phyloP scores from a whole-genome alignment of 2,329 filamentous ascomycete genomes.

The Aspergillus phoenicis region DNA sequence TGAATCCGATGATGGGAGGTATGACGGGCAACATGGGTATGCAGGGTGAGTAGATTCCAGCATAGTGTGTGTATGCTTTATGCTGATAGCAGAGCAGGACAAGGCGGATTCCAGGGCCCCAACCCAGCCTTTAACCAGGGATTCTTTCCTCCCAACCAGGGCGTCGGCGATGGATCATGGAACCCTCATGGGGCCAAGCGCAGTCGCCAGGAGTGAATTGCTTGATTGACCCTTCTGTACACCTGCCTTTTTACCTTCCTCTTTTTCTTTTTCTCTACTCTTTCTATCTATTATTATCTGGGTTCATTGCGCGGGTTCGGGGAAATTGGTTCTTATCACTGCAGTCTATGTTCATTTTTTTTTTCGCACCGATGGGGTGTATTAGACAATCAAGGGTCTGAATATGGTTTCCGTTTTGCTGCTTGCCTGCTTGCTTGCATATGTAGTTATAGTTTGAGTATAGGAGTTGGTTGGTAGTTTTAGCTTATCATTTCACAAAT shows the following conservation, averaged over 20 bases:
- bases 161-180: constrained; percentile 64
- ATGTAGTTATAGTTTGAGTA: background rate
- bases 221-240: constrained; percentile 10
- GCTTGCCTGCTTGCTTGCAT: background rate
- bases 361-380: constrained; percentile 17
- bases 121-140: constrained; percentile 71
- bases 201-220: constrained; percentile 67
- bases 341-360: constrained; percentile 8
- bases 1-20: constrained; percentile 61
- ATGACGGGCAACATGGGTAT: constrained; percentile 53
- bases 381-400: constrained; percentile 23
- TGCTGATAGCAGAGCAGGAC: constrained; percentile 26
- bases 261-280: background rate
- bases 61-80: background rate
- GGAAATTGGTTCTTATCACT: constrained; percentile 21
- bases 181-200: constrained; percentile 82
- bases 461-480: background rate
- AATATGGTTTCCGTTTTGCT: constrained; percentile 19
- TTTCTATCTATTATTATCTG: too few species aligned
- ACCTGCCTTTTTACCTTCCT: background rate
- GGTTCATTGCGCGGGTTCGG: constrained; percentile 16
- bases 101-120: constrained; percentile 68
- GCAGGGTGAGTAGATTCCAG: constrained; percentile 45
- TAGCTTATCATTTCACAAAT: too few species aligned
- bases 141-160: constrained; percentile 64